Percentiles rank a stretch among this genome's conserved stretches.
These are phyloP conservation scores for Gossypium schwendimanii DNA, from an alignment of 441 rosid genomes.

Conservation along the genomic window DNA sequence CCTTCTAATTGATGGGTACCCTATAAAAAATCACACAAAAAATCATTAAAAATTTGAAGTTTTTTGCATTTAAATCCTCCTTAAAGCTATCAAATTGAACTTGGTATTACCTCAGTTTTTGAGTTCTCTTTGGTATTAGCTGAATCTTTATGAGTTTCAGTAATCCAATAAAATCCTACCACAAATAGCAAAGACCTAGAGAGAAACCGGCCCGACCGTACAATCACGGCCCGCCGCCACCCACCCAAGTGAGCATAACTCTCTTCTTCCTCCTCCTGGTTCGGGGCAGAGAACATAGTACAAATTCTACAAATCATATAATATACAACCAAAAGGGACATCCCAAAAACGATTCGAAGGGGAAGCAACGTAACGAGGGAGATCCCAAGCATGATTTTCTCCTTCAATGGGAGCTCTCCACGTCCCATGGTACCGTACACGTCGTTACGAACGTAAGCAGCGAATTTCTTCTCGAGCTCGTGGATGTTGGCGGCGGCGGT, in stretches of 20 bases:
- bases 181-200: constrained; percentile 64
- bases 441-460: constrained; percentile 80
- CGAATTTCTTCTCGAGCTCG: constrained; percentile 82
- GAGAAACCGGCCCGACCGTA: constrained; percentile 56
- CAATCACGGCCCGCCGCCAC: constrained; percentile 74
- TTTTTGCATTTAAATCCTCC: too few relatives aligned
- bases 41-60: background rate
- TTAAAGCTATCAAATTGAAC: background rate
- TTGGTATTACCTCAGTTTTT: constrained; percentile 11
- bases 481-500: constrained; percentile 36
- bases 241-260: constrained; percentile 91
- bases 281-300: constrained; percentile 64
- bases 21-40: background rate
- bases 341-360: constrained; percentile 46
- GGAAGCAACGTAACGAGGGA: constrained; percentile 72
- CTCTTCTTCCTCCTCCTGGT: constrained; percentile 74
- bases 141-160: constrained; percentile 33
- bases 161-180: constrained; percentile 89
- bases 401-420: constrained; percentile 60
- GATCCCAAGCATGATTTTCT: constrained; percentile 52
- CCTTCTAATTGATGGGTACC: constrained; percentile 36
- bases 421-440: constrained; percentile 84
- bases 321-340: constrained; percentile 47
- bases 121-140: constrained; percentile 21
- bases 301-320: constrained; percentile 75